Evolutionary conservation across 2,329 filamentous ascomycete species (phyloP), one percentile per base, ranked within the genome.

Genomic region (Neospermospora avenae): DNA sequence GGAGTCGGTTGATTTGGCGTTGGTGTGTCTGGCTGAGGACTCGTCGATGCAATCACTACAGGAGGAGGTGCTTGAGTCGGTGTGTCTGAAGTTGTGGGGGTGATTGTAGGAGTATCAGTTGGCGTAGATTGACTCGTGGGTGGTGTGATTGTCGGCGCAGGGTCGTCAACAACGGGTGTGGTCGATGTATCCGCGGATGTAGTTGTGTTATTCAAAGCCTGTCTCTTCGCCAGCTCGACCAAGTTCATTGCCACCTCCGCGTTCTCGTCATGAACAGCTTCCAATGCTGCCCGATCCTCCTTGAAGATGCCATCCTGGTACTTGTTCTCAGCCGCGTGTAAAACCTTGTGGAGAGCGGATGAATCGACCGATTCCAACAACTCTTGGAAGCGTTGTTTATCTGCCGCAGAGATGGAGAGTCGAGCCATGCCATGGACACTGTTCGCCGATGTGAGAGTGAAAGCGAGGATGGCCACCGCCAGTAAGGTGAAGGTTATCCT

Each of bases 291-390:
- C 65, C 79, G 80, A 69, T 89, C 87, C 64, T 84, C 83, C 64
- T 83, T 80, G 72, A 86, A 89, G 58, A 90, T 80, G 60, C 87
- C 88, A 70, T 89, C 82, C 71, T 85, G 81, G 74, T 86, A 90
- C 69, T 84, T 83, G 51, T 81, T 79, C 48, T 83, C 81, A 57
- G 86, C 77, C 63, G 80, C 77, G 72, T 89, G 85, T 34, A 92
- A 78, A 56, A 89, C 82, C 49, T 82, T 81, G 72, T 90, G 86
- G 57, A 93, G 77, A 44, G 83, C 80, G 52, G 83, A 78, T 57
- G 81, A 80, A 22, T 86, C 83, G 58, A 87, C 75, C 24, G 78
- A 77, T 62, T 81, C 77, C 57, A 87, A 74, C 57, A 86, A 73
- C 60, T 83, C 78, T 64, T 81, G 77, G 74, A 87, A 83, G 18